Percentiles rank a stretch among this genome's conserved stretches.
Conservation (phyloP, 2,329 filamentous ascomycete species). For the Phialocephala sp. region DNA sequence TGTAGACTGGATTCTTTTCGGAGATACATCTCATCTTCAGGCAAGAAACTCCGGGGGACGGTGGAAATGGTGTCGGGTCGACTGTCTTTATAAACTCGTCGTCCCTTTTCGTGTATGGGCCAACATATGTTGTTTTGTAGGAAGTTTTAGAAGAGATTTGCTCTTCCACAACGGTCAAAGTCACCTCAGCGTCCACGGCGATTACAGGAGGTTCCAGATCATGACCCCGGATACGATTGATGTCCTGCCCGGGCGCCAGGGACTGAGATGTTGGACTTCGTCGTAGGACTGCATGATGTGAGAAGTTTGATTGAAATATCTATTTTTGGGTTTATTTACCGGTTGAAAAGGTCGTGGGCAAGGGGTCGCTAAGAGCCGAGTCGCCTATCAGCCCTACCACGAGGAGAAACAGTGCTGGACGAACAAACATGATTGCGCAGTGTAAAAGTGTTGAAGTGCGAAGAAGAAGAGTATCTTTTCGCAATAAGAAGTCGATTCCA, state of each 20-base stretch:
- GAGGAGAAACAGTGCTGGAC: background rate
- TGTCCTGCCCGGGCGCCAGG: background rate
- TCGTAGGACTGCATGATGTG: background rate
- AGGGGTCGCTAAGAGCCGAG: background rate
- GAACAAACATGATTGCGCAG: slow-evolving; percentile 1
- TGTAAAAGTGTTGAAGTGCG: background rate
- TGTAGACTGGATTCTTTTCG: slow-evolving; percentile 17
- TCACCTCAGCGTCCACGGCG: slow-evolving; percentile 4
- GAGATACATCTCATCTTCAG: slow-evolving; percentile 21
- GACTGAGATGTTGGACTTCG: background rate
- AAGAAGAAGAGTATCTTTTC: background rate
- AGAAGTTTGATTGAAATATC: background rate
- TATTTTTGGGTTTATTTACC: background rate
- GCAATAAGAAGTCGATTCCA: background rate
- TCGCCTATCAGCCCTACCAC: slow-evolving; percentile 4
- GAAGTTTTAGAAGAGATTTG: background rate
- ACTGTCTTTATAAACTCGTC: slow-evolving; percentile 20
- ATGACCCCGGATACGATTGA: background rate
- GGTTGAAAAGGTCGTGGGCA: slow-evolving; percentile 2
- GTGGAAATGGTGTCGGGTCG: background rate
- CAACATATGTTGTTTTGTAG: background rate
- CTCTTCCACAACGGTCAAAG: background rate
- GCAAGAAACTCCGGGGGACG: background rate
- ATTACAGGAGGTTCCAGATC: slow-evolving; percentile 19
- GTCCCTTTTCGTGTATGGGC: background rate